Base-by-base conservation (phyloP, 164 flowering plant species). In the Taxillus chinensis region DNA sequence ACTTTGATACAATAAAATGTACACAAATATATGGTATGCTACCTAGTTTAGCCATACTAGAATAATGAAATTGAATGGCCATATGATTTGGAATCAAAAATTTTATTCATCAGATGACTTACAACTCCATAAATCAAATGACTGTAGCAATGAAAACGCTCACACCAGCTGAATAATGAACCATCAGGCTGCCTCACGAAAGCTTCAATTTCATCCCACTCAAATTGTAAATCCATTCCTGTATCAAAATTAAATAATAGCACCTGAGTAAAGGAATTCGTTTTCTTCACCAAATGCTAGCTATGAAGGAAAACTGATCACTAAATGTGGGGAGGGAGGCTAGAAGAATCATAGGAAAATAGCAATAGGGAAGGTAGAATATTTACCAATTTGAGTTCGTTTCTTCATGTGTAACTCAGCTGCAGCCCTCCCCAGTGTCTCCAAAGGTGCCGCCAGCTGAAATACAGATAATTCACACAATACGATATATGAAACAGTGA, bases 151-250 rank as follows among this genome's bases (percentile, higher is more conserved):
- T 63, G 82, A 57, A 74, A 86, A 54, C 98, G 87, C 74, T 93
- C 98, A 66, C 80, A 80, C 98, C 98, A 93, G 72, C 89, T 93
- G 73, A 93, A 93, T 74, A 93, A 75, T 12, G 95, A 83, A 43
- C 92, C 96, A 80, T 90, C 95, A 55, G 96, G 86, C 72, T 83
- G 97, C 61, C 83, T 77, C 37, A 80, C 82, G 75, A 90, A 93
- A 63, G 97, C 97, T 10, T 80, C 86, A 62, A 74, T 77, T 66
- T 90, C 88, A 56, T 88, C 96, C 96, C 83, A 86, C 16, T 86
- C 89, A 81, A 93, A 90, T 58, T 68, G 86, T 61, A 93, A 72
- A 62, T 93, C 98, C 86, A 93, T 78, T 67, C 98, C 98, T 93
- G 81, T 60, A 64, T 71, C 53, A 45, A 42, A 61, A 42, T 17